A percentile compares a stretch with the other conserved stretches of the same genome.
These are phyloP conservation scores for Verticillium albo-atrum DNA, from an alignment of 2,329 filamentous ascomycete genomes.

Conservation along the genomic window DNA sequence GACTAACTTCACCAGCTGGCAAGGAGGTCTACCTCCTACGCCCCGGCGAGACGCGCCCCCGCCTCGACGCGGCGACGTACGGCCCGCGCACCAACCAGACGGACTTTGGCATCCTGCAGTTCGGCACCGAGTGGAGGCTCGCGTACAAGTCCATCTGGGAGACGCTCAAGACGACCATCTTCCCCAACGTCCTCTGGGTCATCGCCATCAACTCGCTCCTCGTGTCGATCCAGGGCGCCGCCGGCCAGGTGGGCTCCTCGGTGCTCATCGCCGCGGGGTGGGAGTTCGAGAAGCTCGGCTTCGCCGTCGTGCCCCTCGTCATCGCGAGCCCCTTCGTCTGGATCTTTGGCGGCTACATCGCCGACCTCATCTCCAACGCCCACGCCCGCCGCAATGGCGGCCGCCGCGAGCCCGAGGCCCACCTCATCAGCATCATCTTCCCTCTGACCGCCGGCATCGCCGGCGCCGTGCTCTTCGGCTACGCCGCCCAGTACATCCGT, in stretches of 20 bases:
- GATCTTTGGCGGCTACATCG: constrained; percentile 23
- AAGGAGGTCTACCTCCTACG: constrained; percentile 13
- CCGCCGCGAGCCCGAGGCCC: constrained; percentile 26
- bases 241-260: constrained; percentile 17
- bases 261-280: constrained; percentile 17
- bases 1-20: constrained; percentile 2
- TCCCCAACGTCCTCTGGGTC: constrained; percentile 29
- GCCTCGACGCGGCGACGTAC: constrained; percentile 9
- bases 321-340: constrained; percentile 12
- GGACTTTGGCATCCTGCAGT: constrained; percentile 26
- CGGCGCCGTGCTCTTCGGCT: constrained; percentile 26
- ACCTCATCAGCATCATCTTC: constrained; percentile 23
- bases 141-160: constrained; percentile 17
- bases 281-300: constrained; percentile 23
- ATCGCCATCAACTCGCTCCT: constrained; percentile 25
- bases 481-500: constrained; percentile 17
- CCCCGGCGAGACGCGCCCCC: constrained; percentile 12
- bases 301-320: constrained; percentile 14
- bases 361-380: constrained; percentile 21
- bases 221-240: constrained; percentile 22
- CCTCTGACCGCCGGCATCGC: constrained; percentile 22
- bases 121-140: constrained; percentile 21
- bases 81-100: constrained; percentile 22
- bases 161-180: constrained; percentile 24
- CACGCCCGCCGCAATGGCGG: constrained; percentile 20